Evolutionary conservation across 805 yeast genomes (phyloP), one percentile per base, ranked within the genome.

Genomic region (Candida adriatica): DNA sequence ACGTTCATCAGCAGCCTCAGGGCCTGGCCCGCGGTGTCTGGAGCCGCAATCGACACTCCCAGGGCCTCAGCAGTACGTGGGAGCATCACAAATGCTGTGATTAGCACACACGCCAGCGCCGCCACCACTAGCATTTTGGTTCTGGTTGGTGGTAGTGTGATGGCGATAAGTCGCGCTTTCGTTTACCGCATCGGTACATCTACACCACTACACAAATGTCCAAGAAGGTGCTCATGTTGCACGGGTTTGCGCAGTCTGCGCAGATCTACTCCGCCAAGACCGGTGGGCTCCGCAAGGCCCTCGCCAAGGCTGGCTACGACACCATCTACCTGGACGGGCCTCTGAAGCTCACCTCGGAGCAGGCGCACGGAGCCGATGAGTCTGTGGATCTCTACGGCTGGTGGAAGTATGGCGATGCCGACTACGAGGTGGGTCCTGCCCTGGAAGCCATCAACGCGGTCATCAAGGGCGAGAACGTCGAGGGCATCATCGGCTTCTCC

Each of bases 201-300:
- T n/a, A n/a, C n/a, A n/a, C 22, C 22, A 8, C 11, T 27, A n/a
- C 13, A 9, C 22, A 11, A 2, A 45, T 43, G 50, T 16, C 42
- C 4, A 56, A 51, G 34, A 78, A 77, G 44, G 67, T 90, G 18
- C 64, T 90, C 10, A 86, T 90, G 63, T 64, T 90, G 8, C 98
- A 90, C 49, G 98, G 98, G 1, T 86, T 73, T 55, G 82, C 86
- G 1, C 95, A 90, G 60, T 79, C 80, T 24, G 85, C 94, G 5
- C 63, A 75, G 16, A 68, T 79, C 2, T 88, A 86, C 58, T 75
- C 85, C 15, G 79, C 79, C 27, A 90, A 90, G 54, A 77, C 95
- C 0, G 81, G 94, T 6, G 96, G 90, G 0, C 64, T 90, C 22
- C 68, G 97, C 26, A 90, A 90, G 47, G 69, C 70, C 14, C 62